These are phyloP conservation scores for Sutorius eximius DNA, from an alignment of 1,284 basidiomycete species.

Conservation along the genomic window DNA sequence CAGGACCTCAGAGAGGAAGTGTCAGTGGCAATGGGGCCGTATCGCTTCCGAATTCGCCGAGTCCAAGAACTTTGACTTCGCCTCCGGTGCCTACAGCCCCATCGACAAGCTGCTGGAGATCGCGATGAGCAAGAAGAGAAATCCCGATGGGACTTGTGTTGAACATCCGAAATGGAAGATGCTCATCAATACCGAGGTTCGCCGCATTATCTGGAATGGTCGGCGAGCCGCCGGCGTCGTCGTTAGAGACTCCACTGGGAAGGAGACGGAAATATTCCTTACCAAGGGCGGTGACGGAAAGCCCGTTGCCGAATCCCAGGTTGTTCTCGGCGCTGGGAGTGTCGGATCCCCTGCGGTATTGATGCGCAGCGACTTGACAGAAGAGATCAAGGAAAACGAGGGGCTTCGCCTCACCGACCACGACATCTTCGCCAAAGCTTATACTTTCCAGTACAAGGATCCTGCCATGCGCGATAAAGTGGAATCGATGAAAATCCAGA, in stretches of 20 bases:
- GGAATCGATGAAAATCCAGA: not conserved
- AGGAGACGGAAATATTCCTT: not conserved
- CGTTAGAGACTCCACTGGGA: not conserved
- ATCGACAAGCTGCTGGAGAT: not conserved
- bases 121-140: not conserved
- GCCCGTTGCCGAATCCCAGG: not conserved
- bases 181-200: not conserved
- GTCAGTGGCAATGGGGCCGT: not conserved
- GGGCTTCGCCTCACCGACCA: not conserved
- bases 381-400: not conserved
- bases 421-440: not conserved
- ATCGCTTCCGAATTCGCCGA: not conserved
- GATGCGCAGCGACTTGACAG: not conserved
- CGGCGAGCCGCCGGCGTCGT: not conserved
- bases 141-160: not conserved
- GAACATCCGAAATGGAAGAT: not conserved
- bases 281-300: not conserved
- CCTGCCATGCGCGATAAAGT: not conserved
- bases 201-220: not conserved
- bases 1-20: not conserved
- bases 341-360: not conserved
- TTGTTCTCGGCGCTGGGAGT: not conserved
- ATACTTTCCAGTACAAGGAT: not conserved
- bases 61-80: not conserved
- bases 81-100: not conserved